Evolutionary conservation across 2,329 filamentous ascomycete genomes (phyloP).

Genomic region (Alternaria longipes): DNA sequence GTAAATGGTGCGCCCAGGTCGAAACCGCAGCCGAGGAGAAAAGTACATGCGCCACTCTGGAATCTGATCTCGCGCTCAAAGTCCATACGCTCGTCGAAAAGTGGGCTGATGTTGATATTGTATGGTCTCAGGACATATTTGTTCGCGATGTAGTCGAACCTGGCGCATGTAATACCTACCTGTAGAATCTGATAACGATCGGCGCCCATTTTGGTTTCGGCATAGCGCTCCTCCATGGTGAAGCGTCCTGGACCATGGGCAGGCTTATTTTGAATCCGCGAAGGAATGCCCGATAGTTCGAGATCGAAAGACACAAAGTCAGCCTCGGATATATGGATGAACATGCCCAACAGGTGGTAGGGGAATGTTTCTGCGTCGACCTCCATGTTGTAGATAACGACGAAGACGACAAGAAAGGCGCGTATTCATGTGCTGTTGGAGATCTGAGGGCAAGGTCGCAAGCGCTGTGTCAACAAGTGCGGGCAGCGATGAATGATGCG

Average conservation of each 20-base stretch:
- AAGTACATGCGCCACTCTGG: conserved; percentile 68
- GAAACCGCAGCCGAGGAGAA: conserved; percentile 67
- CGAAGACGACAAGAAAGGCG: not conserved
- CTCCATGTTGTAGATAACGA: conserved; percentile 60
- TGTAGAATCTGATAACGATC: conserved; percentile 72
- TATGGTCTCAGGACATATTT: conserved; percentile 69
- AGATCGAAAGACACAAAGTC: conserved; percentile 72
- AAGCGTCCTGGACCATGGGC: conserved; percentile 53
- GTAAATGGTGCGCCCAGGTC: conserved; percentile 65
- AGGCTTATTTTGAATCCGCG: conserved; percentile 48
- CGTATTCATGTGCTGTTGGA: conserved; percentile 6
- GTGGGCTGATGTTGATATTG: conserved; percentile 70
- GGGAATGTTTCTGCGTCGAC: conserved; percentile 62
- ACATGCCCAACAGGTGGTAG: conserved; percentile 62
- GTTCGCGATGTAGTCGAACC: conserved; percentile 59
- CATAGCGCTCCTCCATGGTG: conserved; percentile 68
- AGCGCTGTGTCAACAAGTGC: not conserved
- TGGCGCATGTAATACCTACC: conserved; percentile 72
- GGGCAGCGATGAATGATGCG: not conserved
- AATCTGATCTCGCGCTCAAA: conserved; percentile 69
- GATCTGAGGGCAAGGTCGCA: not conserved
- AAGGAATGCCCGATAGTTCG: conserved; percentile 71
- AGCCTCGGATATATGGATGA: conserved; percentile 66
- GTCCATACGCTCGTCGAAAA: conserved; percentile 63
- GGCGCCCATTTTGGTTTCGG: conserved; percentile 67